phyloP scores from a whole-genome alignment of 106 monocot genomes.

The Dioscorea alata region DNA sequence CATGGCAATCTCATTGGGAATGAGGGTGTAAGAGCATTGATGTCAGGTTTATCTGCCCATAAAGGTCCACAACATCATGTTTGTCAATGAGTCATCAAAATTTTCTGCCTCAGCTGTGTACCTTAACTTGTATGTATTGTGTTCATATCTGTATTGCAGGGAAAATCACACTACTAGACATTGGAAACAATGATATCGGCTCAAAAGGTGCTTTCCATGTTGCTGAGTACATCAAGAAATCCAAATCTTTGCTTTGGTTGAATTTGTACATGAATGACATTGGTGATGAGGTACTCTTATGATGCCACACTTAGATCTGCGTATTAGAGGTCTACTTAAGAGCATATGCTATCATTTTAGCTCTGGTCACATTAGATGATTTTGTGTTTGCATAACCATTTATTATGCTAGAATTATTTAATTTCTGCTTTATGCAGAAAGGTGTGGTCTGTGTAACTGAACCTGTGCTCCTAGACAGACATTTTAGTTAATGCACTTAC shows the following conservation, averaged over 20 bases:
- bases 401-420: too few relatives aligned
- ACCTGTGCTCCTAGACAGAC: too few relatives aligned
- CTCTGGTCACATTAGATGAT: too few relatives aligned
- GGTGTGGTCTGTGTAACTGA: too few relatives aligned
- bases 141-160: slow-evolving; percentile 30
- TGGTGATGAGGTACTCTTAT: slow-evolving; percentile 70
- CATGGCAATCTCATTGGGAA: slow-evolving; percentile 96
- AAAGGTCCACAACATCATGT: slow-evolving; percentile 36
- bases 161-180: slow-evolving; percentile 76
- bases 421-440: too few relatives aligned
- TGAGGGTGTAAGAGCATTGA: slow-evolving; percentile 75
- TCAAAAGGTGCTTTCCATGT: slow-evolving; percentile 88
- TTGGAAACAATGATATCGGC: slow-evolving; percentile 95
- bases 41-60: slow-evolving; percentile 69
- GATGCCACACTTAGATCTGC: not conserved
- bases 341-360: too few relatives aligned
- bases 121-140: not conserved
- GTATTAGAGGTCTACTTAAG: too few relatives aligned
- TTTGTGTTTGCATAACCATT: too few relatives aligned
- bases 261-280: slow-evolving; percentile 99
- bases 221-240: slow-evolving; percentile 80
- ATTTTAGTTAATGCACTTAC: too few relatives aligned
- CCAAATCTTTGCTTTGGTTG: slow-evolving; percentile 81
- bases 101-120: not conserved
- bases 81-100: not conserved